phyloP scores from a whole-genome alignment of 2,329 filamentous ascomycete species.

The Aspergillus tamarii region DNA sequence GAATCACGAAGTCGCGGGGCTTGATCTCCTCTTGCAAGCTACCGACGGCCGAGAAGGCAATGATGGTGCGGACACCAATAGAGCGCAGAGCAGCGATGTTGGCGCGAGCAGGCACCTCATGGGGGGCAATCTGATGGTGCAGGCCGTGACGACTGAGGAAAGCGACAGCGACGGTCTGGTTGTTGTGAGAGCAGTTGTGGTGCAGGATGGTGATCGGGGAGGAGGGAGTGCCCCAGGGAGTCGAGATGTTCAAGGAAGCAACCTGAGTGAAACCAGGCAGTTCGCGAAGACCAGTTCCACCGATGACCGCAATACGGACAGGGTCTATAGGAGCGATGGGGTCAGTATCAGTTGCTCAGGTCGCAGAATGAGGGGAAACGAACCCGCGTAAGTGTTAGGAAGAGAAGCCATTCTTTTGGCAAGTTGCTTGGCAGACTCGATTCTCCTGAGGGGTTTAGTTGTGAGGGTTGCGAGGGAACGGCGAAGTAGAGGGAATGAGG shows the following conservation, averaged over 20 bases:
- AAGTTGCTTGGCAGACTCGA: conserved; percentile 39
- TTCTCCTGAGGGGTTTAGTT: conserved; percentile 31
- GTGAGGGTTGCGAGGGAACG: conserved; percentile 19
- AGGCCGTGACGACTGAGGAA: conserved; percentile 92
- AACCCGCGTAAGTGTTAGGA: conserved; percentile 63
- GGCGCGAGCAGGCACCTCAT: conserved; percentile 91
- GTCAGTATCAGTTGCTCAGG: background rate
- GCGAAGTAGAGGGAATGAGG: conserved; percentile 4
- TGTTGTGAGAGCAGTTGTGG: conserved; percentile 73
- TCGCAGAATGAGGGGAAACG: background rate
- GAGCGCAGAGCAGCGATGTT: conserved; percentile 97
- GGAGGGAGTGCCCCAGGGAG: conserved; percentile 85
- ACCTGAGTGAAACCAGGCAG: conserved; percentile 86
- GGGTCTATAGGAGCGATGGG: conserved; percentile 43
- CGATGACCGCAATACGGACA: conserved; percentile 85
- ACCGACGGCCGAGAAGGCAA: conserved; percentile 94
- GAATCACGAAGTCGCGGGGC: conserved; percentile 94
- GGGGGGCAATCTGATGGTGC: conserved; percentile 86
- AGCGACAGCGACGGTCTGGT: conserved; percentile 68
- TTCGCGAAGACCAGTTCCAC: conserved; percentile 87
- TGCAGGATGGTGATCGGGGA: conserved; percentile 83
- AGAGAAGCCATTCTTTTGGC: conserved; percentile 55
- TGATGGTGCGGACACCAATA: conserved; percentile 85
- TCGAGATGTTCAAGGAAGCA: conserved; percentile 73
- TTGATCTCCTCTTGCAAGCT: conserved; percentile 89